These are phyloP conservation scores for Garcileccinum viscosum DNA, from an alignment of 1,284 basidiomycete genomes.

Conservation along the genomic window DNA sequence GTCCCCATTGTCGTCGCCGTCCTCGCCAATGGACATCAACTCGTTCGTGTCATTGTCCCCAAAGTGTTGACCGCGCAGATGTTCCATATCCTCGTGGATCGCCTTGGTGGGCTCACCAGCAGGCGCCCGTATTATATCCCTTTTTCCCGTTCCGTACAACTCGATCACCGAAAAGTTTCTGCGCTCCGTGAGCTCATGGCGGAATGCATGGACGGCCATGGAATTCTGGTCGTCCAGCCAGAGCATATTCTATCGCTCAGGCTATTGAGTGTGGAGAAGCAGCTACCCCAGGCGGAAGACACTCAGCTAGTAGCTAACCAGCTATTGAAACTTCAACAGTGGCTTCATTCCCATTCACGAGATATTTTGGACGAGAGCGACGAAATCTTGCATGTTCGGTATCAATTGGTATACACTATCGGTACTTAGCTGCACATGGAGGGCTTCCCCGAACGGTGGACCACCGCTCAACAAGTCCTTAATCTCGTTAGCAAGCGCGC, in stretches of 20 bases:
- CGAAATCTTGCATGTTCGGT: conserved; percentile 5
- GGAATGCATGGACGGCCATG: conserved; percentile 46
- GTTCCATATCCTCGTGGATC: conserved; percentile 54
- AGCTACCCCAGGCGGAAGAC: conserved; percentile 15
- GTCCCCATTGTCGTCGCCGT: conserved; percentile 49
- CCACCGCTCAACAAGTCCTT: conserved; percentile 46
- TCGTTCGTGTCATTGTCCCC: conserved; percentile 36
- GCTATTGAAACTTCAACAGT: conserved; percentile 38
- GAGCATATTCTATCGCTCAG: conserved; percentile 60
- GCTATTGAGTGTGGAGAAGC: conserved; percentile 49
- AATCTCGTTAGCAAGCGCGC: conserved; percentile 24
- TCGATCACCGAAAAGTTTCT: conserved; percentile 28
- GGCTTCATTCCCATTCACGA: conserved; percentile 40
- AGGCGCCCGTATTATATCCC: conserved; percentile 56
- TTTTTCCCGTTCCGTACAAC: conserved; percentile 48
- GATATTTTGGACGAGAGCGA: conserved; percentile 6
- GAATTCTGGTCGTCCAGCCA: conserved; percentile 55
- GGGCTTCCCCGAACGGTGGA: conserved; percentile 8
- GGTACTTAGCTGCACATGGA: not conserved
- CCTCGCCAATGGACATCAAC: conserved; percentile 47
- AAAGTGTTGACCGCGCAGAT: conserved; percentile 48
- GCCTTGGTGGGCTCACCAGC: conserved; percentile 51
- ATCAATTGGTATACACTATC: conserved; percentile 4
- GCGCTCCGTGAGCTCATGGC: conserved; percentile 37
- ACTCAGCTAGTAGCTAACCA: conserved; percentile 6